Base-by-base conservation (phyloP, 2,329 filamentous ascomycete genomes). In the Fusarium sp. region DNA sequence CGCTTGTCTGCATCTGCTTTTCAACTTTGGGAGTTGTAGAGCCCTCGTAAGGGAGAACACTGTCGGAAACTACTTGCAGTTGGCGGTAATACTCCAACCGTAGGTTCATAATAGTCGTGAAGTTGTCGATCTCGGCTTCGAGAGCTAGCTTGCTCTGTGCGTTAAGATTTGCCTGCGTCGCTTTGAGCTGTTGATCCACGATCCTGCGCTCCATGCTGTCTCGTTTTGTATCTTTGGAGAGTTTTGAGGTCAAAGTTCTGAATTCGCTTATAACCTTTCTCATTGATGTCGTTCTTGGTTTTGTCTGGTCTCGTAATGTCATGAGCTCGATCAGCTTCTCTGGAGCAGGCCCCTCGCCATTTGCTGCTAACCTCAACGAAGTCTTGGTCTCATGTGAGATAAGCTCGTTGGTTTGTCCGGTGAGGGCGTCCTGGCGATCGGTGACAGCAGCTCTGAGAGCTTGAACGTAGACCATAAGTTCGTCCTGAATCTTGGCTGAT, bases 31-130 rank as follows among this genome's bases (percentile, higher is more conserved):
- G 82, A 3, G 83, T 83, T 4, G 83, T 83, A 15, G 87, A 74
- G 13, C 91, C 90, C 60, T 94, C 90, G 59, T 92, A 92, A 2
- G 92, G 90, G 8, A 88, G 87, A 0, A 98, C 93, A 20, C 89
- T 93, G 76, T 98, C 95, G 0, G 94, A 98, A n/a, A 98, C 90
- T 27, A 89, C 87, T 77, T 98, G 96, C 13, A 98, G 85, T 75
- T 98, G 94, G 8, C 91, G 90, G 77, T 98, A 98, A 77, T 94
- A 98, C 61, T 96, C 94, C 1, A 98, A 82, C 16, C 96, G 90
- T 40, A 90, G 85, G 75, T 98, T 98, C 89, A 97, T 94, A 0
- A 91, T 89, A 18, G 85, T 84, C 29, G 89, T 91, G 77, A 97
- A 96, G 29, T 89, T 82, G 48, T 95, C 91, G 8, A 94, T 82